phyloP scores from a whole-genome alignment of 495 filamentous ascomycete genomes.

The Cercophora samala region DNA sequence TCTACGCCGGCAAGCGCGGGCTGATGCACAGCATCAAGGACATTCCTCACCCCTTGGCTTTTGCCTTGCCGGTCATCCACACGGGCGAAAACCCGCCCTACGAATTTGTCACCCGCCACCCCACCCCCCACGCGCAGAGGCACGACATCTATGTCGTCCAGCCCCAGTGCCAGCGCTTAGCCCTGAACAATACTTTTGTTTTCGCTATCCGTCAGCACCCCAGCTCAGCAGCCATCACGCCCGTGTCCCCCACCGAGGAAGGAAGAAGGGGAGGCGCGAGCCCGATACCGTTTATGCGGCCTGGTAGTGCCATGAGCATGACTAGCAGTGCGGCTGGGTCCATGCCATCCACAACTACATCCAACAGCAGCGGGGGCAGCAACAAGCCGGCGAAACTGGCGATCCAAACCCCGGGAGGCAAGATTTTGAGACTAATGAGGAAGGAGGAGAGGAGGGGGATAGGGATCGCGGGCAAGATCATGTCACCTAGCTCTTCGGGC shows the following conservation, averaged over 20 bases:
- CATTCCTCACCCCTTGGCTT: conserved; percentile 86
- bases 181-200: conserved; percentile 95
- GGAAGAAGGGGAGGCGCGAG: conserved; percentile 49
- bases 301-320: conserved; percentile 81
- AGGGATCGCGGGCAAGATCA: conserved; percentile 39
- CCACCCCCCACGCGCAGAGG: conserved; percentile 91
- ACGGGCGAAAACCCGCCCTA: conserved; percentile 88
- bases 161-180: conserved; percentile 82
- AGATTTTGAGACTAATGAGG: conserved; percentile 84
- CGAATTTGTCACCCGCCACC: conserved; percentile 88
- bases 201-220: conserved; percentile 94
- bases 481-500: conserved; percentile 19
- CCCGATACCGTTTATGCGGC: conserved; percentile 68
- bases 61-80: conserved; percentile 88
- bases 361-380: conserved; percentile 36
- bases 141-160: conserved; percentile 96
- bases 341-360: conserved; percentile 43
- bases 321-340: conserved; percentile 55
- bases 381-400: conserved; percentile 92
- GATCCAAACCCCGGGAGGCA: conserved; percentile 92
- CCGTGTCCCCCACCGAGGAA: conserved; percentile 45
- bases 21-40: conserved; percentile 94
- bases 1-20: conserved; percentile 90
- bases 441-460: conserved; percentile 70
- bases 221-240: conserved; percentile 50